A percentile compares a stretch with the other conserved stretches of the same genome.
phyloP scores from a whole-genome alignment of 345 rosid species.

The Anacardium occidentale region DNA sequence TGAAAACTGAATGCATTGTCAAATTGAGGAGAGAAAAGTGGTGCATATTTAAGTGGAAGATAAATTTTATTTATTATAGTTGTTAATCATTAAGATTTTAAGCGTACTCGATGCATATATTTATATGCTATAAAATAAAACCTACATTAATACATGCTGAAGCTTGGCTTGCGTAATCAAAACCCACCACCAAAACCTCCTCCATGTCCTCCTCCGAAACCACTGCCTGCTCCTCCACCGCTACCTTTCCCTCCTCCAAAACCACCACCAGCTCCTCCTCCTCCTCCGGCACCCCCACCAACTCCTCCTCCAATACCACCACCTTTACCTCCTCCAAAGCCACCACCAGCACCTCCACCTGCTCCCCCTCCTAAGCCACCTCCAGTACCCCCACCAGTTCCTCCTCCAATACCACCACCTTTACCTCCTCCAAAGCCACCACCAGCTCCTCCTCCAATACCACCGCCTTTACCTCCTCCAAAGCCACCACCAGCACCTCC shows the following conservation, averaged over 20 bases:
- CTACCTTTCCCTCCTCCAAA: background rate
- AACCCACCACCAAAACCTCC: constrained; percentile 3
- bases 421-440: background rate
- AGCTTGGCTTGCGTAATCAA: background rate
- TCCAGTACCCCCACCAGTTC: background rate
- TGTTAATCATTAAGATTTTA: background rate
- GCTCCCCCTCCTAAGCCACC: constrained; percentile 11
- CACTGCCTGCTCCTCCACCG: background rate
- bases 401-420: background rate
- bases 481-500: constrained; percentile 22
- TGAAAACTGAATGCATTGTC: too few relatives aligned
- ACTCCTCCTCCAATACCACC: constrained; percentile 12
- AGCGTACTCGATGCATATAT: background rate
- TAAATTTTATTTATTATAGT: too few relatives aligned
- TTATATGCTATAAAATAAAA: background rate
- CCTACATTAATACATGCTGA: background rate
- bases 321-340: constrained; percentile 16
- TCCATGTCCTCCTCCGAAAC: constrained; percentile 24
- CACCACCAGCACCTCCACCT: constrained; percentile 11
- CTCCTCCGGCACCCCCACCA: constrained; percentile 12
- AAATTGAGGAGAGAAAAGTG: too few relatives aligned
- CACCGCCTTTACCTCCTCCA: constrained; percentile 33
- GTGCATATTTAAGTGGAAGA: too few relatives aligned
- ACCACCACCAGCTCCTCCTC: constrained; percentile 6
- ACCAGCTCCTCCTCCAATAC: constrained; percentile 12